A percentile compares a stretch with the other conserved stretches of the same genome.
Conservation (phyloP, 1,139 yeast species). For the Hansenula sp. region DNA sequence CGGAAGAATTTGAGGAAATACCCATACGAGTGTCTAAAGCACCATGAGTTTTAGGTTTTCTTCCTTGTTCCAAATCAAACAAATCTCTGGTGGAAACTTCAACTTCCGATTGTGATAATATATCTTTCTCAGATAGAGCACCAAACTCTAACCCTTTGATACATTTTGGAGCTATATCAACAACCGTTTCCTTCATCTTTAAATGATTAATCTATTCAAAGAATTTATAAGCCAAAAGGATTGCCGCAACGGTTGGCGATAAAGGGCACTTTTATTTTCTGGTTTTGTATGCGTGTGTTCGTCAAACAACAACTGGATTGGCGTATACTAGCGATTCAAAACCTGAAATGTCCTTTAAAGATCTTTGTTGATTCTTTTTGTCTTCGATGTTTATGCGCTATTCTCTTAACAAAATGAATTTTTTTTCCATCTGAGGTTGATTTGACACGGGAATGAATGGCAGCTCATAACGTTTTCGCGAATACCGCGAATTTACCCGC, state of each 20-base stretch:
- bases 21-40: conserved; percentile 95
- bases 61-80: conserved; percentile 83
- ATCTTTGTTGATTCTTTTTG: too few species aligned
- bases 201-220: not conserved
- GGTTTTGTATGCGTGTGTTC: not conserved
- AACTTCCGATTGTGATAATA: conserved; percentile 90
- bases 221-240: conserved; percentile 6
- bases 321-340: not conserved
- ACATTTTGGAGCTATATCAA: conserved; percentile 82
- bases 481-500: not conserved
- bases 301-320: not conserved
- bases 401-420: not conserved
- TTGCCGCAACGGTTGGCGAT: conserved; percentile 4
- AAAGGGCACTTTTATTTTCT: not conserved
- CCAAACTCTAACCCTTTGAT: conserved; percentile 92
- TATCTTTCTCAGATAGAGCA: conserved; percentile 86
- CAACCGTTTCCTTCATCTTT: conserved; percentile 34
- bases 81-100: conserved; percentile 90
- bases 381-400: not conserved
- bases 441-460: not conserved
- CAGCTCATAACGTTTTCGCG: not conserved
- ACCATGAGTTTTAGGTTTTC: conserved; percentile 76
- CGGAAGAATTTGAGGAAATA: conserved; percentile 77
- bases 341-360: not conserved
- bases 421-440: not conserved